These are phyloP conservation scores for Claviceps arundinis DNA, from an alignment of 2,329 filamentous ascomycete genomes.

Conservation along the genomic window DNA sequence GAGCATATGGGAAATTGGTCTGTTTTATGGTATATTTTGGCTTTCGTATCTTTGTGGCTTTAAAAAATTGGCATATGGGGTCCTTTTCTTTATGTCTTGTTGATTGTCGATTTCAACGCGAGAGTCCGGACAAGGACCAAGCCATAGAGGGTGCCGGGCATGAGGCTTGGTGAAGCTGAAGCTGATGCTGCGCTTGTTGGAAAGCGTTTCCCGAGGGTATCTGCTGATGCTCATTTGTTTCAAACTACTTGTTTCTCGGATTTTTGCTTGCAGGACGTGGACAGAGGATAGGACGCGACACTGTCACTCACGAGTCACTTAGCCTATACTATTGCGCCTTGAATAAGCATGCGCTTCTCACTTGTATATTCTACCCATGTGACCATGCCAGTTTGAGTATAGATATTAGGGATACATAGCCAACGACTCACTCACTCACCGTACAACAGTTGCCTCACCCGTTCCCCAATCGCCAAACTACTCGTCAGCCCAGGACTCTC, in stretches of 20 bases:
- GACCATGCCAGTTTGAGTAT: background rate
- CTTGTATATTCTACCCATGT: background rate
- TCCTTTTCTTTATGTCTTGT: constrained; percentile 3
- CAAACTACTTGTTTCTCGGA: background rate
- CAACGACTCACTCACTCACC: constrained; percentile 1
- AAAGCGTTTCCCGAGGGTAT: background rate
- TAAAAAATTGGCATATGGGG: background rate
- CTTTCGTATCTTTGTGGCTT: too few species aligned
- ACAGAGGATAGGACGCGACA: background rate
- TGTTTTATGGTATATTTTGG: background rate
- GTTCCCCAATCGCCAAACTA: constrained; percentile 70
- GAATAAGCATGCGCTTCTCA: background rate
- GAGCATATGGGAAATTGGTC: background rate
- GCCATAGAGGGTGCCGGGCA: background rate
- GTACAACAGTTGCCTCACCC: constrained; percentile 45
- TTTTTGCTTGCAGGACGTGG: background rate
- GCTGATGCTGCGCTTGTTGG: background rate
- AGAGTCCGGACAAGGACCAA: background rate
- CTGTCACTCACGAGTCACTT: background rate
- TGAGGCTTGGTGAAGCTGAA: background rate
- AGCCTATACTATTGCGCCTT: background rate
- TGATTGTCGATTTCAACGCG: background rate
- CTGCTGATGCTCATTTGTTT: background rate
- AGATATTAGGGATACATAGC: background rate
- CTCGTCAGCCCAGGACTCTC: constrained; percentile 89